Evolutionary conservation across 2,329 filamentous ascomycete species (phyloP), one percentile per base, ranked within the genome.

Genomic region (Penicillium brevicompactum): DNA sequence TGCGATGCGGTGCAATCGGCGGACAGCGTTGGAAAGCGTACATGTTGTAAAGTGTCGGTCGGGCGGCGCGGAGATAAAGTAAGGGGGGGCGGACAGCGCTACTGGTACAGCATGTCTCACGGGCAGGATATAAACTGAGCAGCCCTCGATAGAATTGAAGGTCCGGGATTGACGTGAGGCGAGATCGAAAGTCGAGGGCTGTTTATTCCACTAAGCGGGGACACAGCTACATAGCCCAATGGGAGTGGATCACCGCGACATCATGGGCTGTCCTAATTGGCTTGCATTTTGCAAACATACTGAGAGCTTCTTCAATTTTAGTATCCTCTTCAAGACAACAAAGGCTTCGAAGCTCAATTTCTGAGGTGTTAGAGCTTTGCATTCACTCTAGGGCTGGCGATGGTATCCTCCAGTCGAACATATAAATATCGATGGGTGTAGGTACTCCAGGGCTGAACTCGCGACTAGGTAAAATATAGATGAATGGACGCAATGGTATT

Each of bases 21-120:
- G 50, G 49, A 60, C 57, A 38, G 6, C 34, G 22, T 43, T 44
- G 55, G 67, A 64, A 10, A 37, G 21, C 48, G 46, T 56, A 68
- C 65, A 68, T 68, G 43, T 41, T 62, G 63, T 40, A 40, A 30
- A 13, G 46, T 24, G 32, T 32, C 45, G 44, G 46, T 30, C 43
- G 49, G 51, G 51, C 49, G 51, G 46, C 46, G 59, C 44, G 48
- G 38, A 52, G 30, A 43, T 38, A 52, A 27, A 46, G 43, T 16
- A 49, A 53, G 51, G 50, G 38, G 38, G 34, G 48, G 46, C 7
- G 16, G 37, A 52, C 31, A 45, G 40, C n/a, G 46, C 49, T 59
- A 61, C 32, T 51, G 48, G 22, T 31, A 21, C 18, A 47, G 38
- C 43, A 45, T 56, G 48, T 38, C 43, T 51, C 59, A 49, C 58